Evolutionary conservation across 192 early-diverging fungal genomes (phyloP).

Genomic region (Coemansia sp.): DNA sequence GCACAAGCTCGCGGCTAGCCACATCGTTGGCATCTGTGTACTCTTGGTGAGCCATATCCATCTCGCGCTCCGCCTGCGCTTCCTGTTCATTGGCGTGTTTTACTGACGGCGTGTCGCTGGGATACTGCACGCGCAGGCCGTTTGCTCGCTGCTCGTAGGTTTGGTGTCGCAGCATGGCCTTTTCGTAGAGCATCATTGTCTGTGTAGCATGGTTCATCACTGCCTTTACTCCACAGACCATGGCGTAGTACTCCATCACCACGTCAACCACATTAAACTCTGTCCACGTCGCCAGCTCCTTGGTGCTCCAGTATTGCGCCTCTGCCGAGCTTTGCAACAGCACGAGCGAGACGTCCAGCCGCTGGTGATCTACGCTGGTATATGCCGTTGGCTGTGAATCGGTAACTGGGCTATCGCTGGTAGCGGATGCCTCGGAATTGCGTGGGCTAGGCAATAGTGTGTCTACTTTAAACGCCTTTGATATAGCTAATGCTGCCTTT

Average conservation of each 20-base stretch:
- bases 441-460: background rate
- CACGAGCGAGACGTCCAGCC: constrained; percentile 33
- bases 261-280: constrained; percentile 46
- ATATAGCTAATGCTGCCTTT: constrained; percentile 29
- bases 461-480: constrained; percentile 25
- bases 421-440: background rate
- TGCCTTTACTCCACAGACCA: constrained; percentile 38
- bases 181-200: constrained; percentile 47
- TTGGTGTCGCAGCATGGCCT: constrained; percentile 43
- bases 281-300: constrained; percentile 45
- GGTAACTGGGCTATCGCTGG: background rate
- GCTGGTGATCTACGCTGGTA: constrained; percentile 21
- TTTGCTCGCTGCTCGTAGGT: constrained; percentile 29
- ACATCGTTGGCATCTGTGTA: constrained; percentile 49
- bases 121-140: constrained; percentile 41
- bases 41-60: constrained; percentile 48
- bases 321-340: constrained; percentile 43
- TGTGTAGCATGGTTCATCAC: constrained; percentile 49
- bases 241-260: constrained; percentile 34
- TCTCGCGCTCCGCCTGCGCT: constrained; percentile 33
- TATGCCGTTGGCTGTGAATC: background rate
- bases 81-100: constrained; percentile 51
- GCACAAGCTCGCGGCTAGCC: constrained; percentile 36
- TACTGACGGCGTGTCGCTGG: constrained; percentile 48
- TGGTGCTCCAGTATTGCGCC: constrained; percentile 42